Percentiles rank a stretch among this genome's conserved stretches.
Evolutionary conservation across 805 yeast species (phyloP).

Genomic region (Jamesozyma gamospora): DNA sequence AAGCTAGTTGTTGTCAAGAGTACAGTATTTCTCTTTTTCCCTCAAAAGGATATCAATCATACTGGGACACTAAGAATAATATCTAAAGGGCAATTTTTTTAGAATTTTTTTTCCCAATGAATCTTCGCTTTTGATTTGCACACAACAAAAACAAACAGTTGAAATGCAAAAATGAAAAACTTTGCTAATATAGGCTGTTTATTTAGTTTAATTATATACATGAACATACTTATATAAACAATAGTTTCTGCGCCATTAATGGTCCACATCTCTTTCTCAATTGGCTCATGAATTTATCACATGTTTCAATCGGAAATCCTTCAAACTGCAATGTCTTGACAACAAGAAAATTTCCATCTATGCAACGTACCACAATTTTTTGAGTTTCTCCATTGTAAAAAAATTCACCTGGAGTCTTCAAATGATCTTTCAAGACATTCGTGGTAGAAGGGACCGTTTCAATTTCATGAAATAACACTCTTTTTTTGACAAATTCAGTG

Average conservation of each 20-base stretch:
- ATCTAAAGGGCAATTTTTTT: no score
- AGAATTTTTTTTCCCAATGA: no score
- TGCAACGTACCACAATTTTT: slow-evolving; percentile 34
- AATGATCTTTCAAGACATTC: no score
- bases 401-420: slow-evolving; percentile 26
- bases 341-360: slow-evolving; percentile 32
- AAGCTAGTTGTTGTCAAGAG: neutral
- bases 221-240: neutral
- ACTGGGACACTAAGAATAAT: no score
- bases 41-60: neutral
- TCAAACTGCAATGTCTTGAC: slow-evolving; percentile 41
- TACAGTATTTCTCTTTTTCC: neutral
- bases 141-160: no score
- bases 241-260: neutral
- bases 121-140: no score
- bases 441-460: no score
- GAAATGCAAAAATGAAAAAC: no score
- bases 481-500: slow-evolving; percentile 16
- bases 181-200: no score
- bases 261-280: slow-evolving; percentile 37
- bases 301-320: slow-evolving; percentile 40
- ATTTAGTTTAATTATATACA: neutral
- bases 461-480: slow-evolving; percentile 42
- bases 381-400: slow-evolving; percentile 11
- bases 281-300: slow-evolving; percentile 35